phyloP scores from a whole-genome alignment of 2,329 filamentous ascomycete species.

The Stagonosporopsis vannaccii region DNA sequence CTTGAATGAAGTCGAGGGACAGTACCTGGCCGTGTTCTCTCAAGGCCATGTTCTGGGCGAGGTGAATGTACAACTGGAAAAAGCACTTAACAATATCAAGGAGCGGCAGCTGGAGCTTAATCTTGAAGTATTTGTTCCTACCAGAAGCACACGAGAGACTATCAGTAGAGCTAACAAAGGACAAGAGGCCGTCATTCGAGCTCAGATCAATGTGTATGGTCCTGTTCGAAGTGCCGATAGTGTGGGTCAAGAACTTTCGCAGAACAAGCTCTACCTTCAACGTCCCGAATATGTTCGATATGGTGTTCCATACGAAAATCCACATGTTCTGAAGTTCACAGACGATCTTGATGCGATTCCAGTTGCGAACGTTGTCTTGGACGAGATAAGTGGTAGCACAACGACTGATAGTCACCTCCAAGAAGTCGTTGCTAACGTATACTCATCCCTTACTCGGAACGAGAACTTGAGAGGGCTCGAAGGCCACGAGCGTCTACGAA shows the following conservation, averaged over 20 bases:
- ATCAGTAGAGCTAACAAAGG: conserved; percentile 30
- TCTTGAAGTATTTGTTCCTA: conserved; percentile 34
- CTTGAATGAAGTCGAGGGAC: conserved; percentile 16
- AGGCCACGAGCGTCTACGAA: conserved; percentile 32
- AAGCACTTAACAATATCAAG: conserved; percentile 23
- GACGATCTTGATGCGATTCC: neutral
- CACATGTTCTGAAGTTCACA: conserved; percentile 32
- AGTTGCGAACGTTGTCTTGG: neutral
- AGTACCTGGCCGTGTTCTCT: conserved; percentile 24
- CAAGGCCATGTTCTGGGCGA: conserved; percentile 26
- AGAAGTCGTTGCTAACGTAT: conserved; percentile 22
- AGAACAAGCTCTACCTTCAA: conserved; percentile 37
- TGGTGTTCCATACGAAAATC: conserved; percentile 33
- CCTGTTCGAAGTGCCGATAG: conserved; percentile 2
- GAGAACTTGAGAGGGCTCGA: conserved; percentile 27
- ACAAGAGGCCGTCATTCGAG: conserved; percentile 35
- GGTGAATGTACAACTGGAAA: conserved; percentile 30
- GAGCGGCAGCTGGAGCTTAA: conserved; percentile 25
- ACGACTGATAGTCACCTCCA: neutral
- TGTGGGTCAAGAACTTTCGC: conserved; percentile 30
- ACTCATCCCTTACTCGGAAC: conserved; percentile 31
- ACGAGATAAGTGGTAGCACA: neutral
- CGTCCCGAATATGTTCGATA: conserved; percentile 26
- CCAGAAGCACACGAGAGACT: conserved; percentile 28
- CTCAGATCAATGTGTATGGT: conserved; percentile 39